Percentiles rank a stretch among this genome's conserved stretches.
phyloP scores from a whole-genome alignment of 345 rosid species.

The Lumnitzera littorea region DNA sequence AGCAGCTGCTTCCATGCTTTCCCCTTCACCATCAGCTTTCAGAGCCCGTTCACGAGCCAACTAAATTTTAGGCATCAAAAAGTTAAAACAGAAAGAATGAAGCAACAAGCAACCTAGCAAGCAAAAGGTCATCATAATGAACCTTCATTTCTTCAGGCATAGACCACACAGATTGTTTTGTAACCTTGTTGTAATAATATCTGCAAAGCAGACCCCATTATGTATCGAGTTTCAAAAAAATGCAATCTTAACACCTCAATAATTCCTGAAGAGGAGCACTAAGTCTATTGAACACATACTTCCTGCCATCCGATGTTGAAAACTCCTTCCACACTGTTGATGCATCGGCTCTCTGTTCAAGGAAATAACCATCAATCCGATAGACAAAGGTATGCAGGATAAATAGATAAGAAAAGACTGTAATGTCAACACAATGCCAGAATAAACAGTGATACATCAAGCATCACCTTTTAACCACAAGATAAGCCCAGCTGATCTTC shows the following conservation, averaged over 20 bases:
- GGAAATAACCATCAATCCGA: conserved; percentile 12
- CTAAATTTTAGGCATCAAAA: conserved; percentile 35
- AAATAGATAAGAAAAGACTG: too few species aligned
- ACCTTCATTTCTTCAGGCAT: conserved; percentile 97
- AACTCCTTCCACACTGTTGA: conserved; percentile 99
- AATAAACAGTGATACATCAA: too few species aligned
- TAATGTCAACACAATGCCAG: too few species aligned
- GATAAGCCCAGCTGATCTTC: too few species aligned
- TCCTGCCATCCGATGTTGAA: conserved; percentile 80
- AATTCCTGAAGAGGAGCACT: too few species aligned
- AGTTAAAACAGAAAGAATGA: conserved; percentile 12
- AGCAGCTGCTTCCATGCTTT: conserved; percentile 32
- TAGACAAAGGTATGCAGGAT: background rate
- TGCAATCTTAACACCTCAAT: too few species aligned
- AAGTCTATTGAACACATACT: conserved; percentile 29
- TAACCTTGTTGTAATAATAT: conserved; percentile 88
- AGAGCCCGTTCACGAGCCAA: conserved; percentile 93
- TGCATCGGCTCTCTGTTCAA: conserved; percentile 86
- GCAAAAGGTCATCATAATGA: conserved; percentile 7
- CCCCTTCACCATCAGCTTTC: conserved; percentile 35
- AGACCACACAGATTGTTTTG: conserved; percentile 95
- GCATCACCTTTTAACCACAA: too few species aligned
- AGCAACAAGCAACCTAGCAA: conserved; percentile 8
- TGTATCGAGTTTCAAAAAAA: background rate
- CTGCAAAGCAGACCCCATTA: conserved; percentile 30